Conservation (phyloP, 805 yeast species). For the Lipomyces spencermartinsiae region DNA sequence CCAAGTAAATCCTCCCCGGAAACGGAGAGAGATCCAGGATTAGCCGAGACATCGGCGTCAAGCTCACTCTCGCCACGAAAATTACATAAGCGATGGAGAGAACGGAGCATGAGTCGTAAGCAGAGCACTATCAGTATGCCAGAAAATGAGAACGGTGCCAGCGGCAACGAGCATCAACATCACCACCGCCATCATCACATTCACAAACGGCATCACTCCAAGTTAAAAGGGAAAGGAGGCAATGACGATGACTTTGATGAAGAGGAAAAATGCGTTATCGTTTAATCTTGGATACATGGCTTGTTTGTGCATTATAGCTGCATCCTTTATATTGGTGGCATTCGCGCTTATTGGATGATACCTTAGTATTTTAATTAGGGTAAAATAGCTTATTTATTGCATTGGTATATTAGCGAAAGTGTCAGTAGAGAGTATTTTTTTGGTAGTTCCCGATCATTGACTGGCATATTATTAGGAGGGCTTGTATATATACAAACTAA, state of each 20-base stretch:
- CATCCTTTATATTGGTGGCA: not conserved
- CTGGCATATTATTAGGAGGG: not conserved
- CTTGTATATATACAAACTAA: not conserved
- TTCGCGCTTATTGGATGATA: not conserved
- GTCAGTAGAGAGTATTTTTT: not conserved
- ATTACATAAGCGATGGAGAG: slow-evolving; percentile 7
- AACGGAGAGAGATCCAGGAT: not conserved
- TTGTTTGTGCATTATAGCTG: not conserved
- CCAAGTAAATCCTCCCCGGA: not conserved
- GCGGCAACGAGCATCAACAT: not conserved
- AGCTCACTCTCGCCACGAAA: not conserved
- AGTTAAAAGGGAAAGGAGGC: not conserved
- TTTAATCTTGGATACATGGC: not conserved
- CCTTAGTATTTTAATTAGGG: not conserved
- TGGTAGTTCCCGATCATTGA: not conserved
- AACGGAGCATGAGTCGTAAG: slow-evolving; percentile 5
- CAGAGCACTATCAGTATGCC: not conserved
- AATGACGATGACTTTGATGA: slow-evolving; percentile 19
- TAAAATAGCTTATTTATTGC: not conserved
- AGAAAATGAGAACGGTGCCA: not conserved
- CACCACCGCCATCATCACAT: slow-evolving; percentile 10
- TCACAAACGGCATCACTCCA: slow-evolving; percentile 5
- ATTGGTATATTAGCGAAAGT: not conserved
- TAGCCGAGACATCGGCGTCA: not conserved
- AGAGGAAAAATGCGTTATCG: slow-evolving; percentile 25